These are phyloP conservation scores for Kwoniella shivajii DNA, from an alignment of 1,284 basidiomycete species.

Conservation along the genomic window DNA sequence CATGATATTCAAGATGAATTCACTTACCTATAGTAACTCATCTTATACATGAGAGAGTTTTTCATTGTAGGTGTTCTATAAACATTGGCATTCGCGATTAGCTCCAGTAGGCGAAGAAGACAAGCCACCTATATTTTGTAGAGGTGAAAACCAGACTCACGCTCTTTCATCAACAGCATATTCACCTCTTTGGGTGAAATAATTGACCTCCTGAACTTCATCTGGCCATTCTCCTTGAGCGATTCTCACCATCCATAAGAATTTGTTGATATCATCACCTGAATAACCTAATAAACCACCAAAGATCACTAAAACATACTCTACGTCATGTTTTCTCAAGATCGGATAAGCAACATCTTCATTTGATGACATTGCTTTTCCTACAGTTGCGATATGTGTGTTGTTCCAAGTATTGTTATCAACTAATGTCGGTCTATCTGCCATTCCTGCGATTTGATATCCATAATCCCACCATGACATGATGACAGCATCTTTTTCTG, in stretches of 20 bases:
- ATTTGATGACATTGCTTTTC: slow-evolving; percentile 91
- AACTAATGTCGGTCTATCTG: slow-evolving; percentile 78
- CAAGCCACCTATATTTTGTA: too few species aligned
- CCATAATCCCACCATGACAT: slow-evolving; percentile 99
- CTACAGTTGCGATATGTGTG: slow-evolving; percentile 95
- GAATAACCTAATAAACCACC: slow-evolving; percentile 95
- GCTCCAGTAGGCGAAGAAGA: not conserved
- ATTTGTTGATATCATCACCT: slow-evolving; percentile 99
- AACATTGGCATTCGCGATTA: too few species aligned
- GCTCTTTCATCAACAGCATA: slow-evolving; percentile 91
- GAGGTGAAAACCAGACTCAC: slow-evolving; percentile 27
- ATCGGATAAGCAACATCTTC: slow-evolving; percentile 98
- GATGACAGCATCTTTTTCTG: slow-evolving; percentile 83
- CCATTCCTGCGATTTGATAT: slow-evolving; percentile 99
- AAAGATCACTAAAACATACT: slow-evolving; percentile 97
- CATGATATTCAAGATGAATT: too few species aligned
- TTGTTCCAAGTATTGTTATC: slow-evolving; percentile 99
- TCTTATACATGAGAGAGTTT: slow-evolving; percentile 97
- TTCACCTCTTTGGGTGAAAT: slow-evolving; percentile 92
- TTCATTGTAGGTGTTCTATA: slow-evolving; percentile 78
- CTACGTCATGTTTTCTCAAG: slow-evolving; percentile 94
- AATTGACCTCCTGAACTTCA: slow-evolving; percentile 91
- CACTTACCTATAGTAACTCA: slow-evolving; percentile 88
- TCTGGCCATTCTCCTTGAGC: slow-evolving; percentile 99
- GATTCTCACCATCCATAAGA: slow-evolving; percentile 98